These are phyloP conservation scores for Arthrobotrys musiformis DNA, from an alignment of 2,329 filamentous ascomycete genomes.

Conservation along the genomic window DNA sequence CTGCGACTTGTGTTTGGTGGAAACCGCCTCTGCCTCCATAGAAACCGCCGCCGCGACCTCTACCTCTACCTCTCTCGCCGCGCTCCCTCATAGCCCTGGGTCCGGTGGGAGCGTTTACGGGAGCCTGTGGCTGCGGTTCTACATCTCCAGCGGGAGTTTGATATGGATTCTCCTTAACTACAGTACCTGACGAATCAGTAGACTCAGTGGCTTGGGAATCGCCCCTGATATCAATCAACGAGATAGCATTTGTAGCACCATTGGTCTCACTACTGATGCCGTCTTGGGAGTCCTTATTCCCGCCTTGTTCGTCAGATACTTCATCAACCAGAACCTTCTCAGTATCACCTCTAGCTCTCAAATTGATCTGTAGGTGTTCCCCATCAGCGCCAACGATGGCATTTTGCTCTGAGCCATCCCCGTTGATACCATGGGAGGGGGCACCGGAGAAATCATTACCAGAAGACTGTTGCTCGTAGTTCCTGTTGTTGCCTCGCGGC, in stretches of 20 bases:
- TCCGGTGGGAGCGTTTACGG: slow-evolving; percentile 83
- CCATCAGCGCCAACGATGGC: slow-evolving; percentile 40
- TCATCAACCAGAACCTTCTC: slow-evolving; percentile 50
- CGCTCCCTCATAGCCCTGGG: slow-evolving; percentile 95
- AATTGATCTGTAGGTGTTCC: slow-evolving; percentile 13
- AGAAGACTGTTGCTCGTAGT: slow-evolving; percentile 41
- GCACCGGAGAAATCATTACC: slow-evolving; percentile 49
- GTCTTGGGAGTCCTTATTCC: slow-evolving; percentile 43
- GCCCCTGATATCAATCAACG: slow-evolving; percentile 51
- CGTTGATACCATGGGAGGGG: slow-evolving; percentile 25
- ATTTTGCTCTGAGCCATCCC: slow-evolving; percentile 38
- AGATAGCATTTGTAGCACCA: slow-evolving; percentile 55
- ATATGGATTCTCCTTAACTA: slow-evolving; percentile 60
- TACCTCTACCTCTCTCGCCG: slow-evolving; percentile 48
- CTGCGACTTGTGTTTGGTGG: slow-evolving; percentile 49
- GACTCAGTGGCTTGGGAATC: slow-evolving; percentile 39
- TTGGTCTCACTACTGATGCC: slow-evolving; percentile 54
- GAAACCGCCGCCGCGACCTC: slow-evolving; percentile 45
- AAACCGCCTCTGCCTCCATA: slow-evolving; percentile 56
- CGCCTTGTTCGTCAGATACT: slow-evolving; percentile 26
- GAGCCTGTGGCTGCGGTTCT: slow-evolving; percentile 63
- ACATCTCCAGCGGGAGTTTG: slow-evolving; percentile 57
- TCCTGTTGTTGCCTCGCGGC: slow-evolving; percentile 44
- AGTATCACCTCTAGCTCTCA: slow-evolving; percentile 34
- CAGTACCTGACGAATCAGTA: slow-evolving; percentile 51